These are phyloP conservation scores for Pilatotrama ljubarskyi DNA, from an alignment of 768 basidiomycete genomes.

Conservation along the genomic window DNA sequence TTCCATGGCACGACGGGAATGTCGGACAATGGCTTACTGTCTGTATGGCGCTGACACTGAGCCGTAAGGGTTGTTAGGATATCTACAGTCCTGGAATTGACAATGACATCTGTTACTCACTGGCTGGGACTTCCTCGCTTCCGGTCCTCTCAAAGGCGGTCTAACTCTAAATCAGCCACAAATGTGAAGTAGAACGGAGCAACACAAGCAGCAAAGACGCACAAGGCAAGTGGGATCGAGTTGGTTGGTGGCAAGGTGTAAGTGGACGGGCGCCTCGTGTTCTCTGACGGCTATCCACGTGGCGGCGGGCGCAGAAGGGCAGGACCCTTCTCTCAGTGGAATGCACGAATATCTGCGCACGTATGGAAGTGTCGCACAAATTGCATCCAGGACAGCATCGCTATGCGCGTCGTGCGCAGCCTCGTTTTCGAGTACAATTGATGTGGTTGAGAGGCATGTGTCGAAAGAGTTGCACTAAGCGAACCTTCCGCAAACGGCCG, in stretches of 20 bases:
- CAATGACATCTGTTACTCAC: constrained; percentile 13
- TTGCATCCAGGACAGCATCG: background rate
- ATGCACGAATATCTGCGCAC: background rate
- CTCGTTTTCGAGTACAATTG: background rate
- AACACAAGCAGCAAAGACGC: constrained; percentile 1
- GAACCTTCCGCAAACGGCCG: constrained; percentile 30
- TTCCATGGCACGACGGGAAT: constrained; percentile 8
- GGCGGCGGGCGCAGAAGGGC: constrained; percentile 1
- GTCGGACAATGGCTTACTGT: constrained; percentile 50
- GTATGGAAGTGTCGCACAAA: background rate
- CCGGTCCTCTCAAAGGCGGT: constrained; percentile 5
- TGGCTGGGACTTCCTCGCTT: constrained; percentile 5
- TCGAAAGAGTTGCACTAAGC: background rate
- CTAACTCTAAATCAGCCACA: background rate
- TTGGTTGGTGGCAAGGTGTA: constrained; percentile 15
- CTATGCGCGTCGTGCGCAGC: background rate
- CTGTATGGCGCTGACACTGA: constrained; percentile 61
- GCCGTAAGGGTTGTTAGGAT: constrained; percentile 18
- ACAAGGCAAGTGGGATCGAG: constrained; percentile 11
- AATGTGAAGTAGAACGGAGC: constrained; percentile 1
- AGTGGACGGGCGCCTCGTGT: constrained; percentile 8
- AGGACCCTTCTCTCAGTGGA: background rate
- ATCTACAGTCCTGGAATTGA: constrained; percentile 2
- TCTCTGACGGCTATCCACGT: constrained; percentile 19
- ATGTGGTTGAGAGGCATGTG: background rate